A percentile compares a stretch with the other conserved stretches of the same genome.
These are phyloP conservation scores for Trichoderma arundinaceum DNA, from an alignment of 2,329 filamentous ascomycete genomes.

Conservation along the genomic window DNA sequence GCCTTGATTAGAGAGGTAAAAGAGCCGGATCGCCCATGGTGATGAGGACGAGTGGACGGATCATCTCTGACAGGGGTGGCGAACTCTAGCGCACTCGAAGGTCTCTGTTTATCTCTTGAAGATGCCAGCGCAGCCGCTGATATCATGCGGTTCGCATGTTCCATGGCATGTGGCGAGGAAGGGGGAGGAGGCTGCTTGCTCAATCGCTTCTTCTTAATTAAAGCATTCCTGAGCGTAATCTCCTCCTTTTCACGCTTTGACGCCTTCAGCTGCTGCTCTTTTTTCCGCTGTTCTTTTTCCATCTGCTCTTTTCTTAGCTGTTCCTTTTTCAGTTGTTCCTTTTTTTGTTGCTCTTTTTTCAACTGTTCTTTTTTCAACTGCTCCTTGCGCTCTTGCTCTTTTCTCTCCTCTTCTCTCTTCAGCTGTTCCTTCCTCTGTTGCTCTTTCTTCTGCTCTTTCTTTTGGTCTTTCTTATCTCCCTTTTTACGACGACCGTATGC, in stretches of 20 bases:
- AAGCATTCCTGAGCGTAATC: slow-evolving; percentile 35
- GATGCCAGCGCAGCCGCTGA: slow-evolving; percentile 34
- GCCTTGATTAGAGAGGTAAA: slow-evolving; percentile 45
- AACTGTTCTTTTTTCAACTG: slow-evolving; percentile 33
- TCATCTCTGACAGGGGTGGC: slow-evolving; percentile 36
- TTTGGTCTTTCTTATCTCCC: slow-evolving; percentile 59
- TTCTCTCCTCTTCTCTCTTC: slow-evolving; percentile 30
- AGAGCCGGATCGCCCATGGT: slow-evolving; percentile 46
- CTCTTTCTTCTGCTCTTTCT: slow-evolving; percentile 53
- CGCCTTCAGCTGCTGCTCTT: slow-evolving; percentile 17
- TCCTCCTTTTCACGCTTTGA: slow-evolving; percentile 28
- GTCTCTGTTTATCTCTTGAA: slow-evolving; percentile 32
- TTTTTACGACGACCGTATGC: slow-evolving; percentile 60
- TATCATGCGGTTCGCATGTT: slow-evolving; percentile 30
- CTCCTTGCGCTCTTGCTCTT: slow-evolving; percentile 31
- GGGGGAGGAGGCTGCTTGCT: slow-evolving; percentile 45
- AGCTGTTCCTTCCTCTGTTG: slow-evolving; percentile 40
- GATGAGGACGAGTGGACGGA: slow-evolving; percentile 36
- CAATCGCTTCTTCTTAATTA: slow-evolving; percentile 40
- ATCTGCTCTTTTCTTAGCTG: slow-evolving; percentile 31
- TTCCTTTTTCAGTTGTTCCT: slow-evolving; percentile 37
- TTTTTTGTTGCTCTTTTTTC: slow-evolving; percentile 12
- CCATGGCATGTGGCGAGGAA: slow-evolving; percentile 33
- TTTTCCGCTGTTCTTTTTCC: slow-evolving; percentile 37
- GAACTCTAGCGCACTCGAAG: slow-evolving; percentile 40